Evolutionary conservation across 768 basidiomycete species (phyloP).

Genomic region (Amanita inopinata): DNA sequence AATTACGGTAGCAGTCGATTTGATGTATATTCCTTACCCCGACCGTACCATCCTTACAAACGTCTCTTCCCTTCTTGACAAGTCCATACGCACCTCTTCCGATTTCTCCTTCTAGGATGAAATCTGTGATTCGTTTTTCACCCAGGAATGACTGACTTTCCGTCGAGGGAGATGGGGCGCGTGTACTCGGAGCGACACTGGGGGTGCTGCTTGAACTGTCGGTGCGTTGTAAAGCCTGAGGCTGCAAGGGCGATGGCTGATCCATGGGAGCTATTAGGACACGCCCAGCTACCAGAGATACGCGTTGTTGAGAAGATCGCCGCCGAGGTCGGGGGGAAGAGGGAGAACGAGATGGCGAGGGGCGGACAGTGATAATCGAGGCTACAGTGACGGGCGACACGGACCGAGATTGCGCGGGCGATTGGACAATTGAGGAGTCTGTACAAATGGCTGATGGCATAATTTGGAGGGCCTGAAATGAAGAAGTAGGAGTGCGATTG

Average conservation of each 20-base stretch:
- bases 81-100: constrained; percentile 94
- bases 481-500: constrained; percentile 14
- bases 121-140: constrained; percentile 74
- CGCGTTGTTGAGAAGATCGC: constrained; percentile 76
- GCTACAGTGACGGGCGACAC: constrained; percentile 21
- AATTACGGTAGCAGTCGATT: constrained; percentile 14
- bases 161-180: constrained; percentile 50
- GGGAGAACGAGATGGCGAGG: constrained; percentile 35
- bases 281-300: constrained; percentile 76
- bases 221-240: constrained; percentile 55
- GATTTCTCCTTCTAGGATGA: constrained; percentile 78
- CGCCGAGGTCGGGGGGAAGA: constrained; percentile 58
- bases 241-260: constrained; percentile 49
- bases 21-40: constrained; percentile 52
- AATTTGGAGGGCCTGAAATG: constrained; percentile 17
- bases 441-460: constrained; percentile 19
- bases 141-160: constrained; percentile 41
- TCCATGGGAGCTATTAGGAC: constrained; percentile 72
- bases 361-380: constrained; percentile 11
- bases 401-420: constrained; percentile 25
- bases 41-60: constrained; percentile 59
- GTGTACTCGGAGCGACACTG: constrained; percentile 48
- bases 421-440: constrained; percentile 19
- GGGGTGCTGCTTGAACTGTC: constrained; percentile 55
- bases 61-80: constrained; percentile 83